Base-by-base conservation (phyloP, 495 filamentous ascomycete species). In the Trichodelitschia bisporula region DNA sequence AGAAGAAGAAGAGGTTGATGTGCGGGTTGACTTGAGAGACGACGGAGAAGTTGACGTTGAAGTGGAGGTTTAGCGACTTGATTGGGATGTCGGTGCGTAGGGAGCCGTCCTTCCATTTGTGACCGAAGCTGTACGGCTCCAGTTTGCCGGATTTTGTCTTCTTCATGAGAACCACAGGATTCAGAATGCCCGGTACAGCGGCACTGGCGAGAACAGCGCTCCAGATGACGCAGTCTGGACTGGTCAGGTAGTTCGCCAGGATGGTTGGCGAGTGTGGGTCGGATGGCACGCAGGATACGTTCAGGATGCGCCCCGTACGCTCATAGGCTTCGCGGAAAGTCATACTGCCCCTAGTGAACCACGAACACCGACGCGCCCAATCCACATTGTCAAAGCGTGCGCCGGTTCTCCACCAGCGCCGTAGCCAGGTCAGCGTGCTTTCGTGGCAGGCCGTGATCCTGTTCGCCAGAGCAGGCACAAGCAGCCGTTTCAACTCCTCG, bases 1-100 rank as follows among this genome's bases (percentile, higher is more conserved):
- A 84, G 58, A 95, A 97, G 59, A 97, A 93, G 61, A 97, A 95
- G 12, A 93, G 65, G 41, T 90, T 93, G 50, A 97, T 76, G 46
- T 95, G 86, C 1, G 89, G 86, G 46, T 97, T 97, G 18, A 93
- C 84, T 31, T 97, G 86, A 32, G 67, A 76, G 46, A 97, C 86
- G 38, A 97, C 82, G 33, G 75, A 77, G 51, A 95, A 97, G 39
- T 83, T 90, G 42, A 95, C 89, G 48, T 92, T 92, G 62, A 95
- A 95, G 47, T 92, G 78, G 1, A 86, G 57, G 42, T 95, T 95
- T 25, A 97, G 56, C 4, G 82, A 70, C 49, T 80, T 84, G 45
- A 95, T 68, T 0, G 86, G 86, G 33, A 97, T 92, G 46, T 97
- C 86, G 1, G 86, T 97, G 9, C 84, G 69, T 21, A 97, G 53